Base-by-base conservation (phyloP, 331 rosid genomes). In the Quercus phellos region DNA sequence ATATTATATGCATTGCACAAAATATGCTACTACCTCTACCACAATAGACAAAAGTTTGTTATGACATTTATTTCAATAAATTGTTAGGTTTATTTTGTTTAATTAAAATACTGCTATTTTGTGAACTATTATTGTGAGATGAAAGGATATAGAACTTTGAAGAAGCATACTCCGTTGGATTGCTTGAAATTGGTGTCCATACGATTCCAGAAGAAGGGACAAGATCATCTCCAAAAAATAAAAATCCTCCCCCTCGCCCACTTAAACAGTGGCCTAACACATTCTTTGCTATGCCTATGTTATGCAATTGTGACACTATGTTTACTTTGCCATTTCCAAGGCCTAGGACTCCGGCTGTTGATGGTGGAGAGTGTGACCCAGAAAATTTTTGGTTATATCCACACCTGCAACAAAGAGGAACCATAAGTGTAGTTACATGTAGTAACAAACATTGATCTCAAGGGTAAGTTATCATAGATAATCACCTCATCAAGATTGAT, bases 221-320 rank as follows among this genome's bases (percentile, higher is more conserved):
- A 24, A 85, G 26, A 51, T 73, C 80, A 72, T 92, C 89, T 35
- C 98, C 98, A 6, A 94, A 79, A 85, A 89, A 94, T 38, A 94
- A 73, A 78, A 55, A 87, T 0, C 98, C 98, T 78, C 97, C 97
- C 14, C 90, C 96, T 74, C 38, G 50, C 0, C 77, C 78, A 58
- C 93, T 88, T 5, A 94, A 76, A 87, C 97, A 94, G 73, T 94
- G 98, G 53, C 96, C 97, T 1, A 88, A 83, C 4, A 92, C 92
- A 24, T 88, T 89, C 64, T 84, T 80, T 24, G 82, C 72, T 6
- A 87, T 24, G 32, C 97, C 96, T 27, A 38, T 42, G 53, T 59
- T 70, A 29, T 35, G 18, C 32, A 94, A 89, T 76, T 94, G 98
- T 3, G 95, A 85, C 74, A 89, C 21, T 70, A 94, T 60, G 82